These are phyloP conservation scores for Filobasidium uniguttulatum DNA, from an alignment of 1,284 basidiomycete genomes.

Conservation along the genomic window DNA sequence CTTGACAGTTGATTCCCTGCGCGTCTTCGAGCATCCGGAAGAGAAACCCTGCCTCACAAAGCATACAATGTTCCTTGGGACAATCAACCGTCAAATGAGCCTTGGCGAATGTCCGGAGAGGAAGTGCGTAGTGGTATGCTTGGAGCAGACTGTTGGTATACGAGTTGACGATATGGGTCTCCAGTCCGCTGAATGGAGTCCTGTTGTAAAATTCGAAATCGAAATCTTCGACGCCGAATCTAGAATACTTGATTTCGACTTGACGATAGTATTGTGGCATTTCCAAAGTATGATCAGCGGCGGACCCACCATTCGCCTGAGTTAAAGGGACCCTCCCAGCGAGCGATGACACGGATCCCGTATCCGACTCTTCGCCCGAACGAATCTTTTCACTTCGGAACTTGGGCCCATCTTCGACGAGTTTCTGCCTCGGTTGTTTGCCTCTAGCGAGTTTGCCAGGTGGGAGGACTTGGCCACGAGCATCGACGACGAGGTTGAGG, in stretches of 20 bases:
- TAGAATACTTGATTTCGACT: conserved; percentile 95
- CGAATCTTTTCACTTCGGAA: conserved; percentile 71
- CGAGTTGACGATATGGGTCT: conserved; percentile 93
- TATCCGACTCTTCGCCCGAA: conserved; percentile 22
- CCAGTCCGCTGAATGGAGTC: conserved; percentile 78
- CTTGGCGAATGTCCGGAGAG: conserved; percentile 69
- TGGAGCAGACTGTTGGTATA: conserved; percentile 92
- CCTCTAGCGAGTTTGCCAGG: conserved; percentile 1
- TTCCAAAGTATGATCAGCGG: conserved; percentile 33
- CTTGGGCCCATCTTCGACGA: conserved; percentile 44
- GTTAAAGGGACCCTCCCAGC: background rate
- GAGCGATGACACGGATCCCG: background rate
- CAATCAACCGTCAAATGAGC: conserved; percentile 83
- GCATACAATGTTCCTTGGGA: conserved; percentile 72
- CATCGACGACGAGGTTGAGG: conserved; percentile 15
- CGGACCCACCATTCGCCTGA: background rate
- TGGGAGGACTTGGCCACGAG: conserved; percentile 17
- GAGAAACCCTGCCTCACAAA: conserved; percentile 93
- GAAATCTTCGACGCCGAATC: conserved; percentile 96
- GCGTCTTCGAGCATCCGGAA: conserved; percentile 94
- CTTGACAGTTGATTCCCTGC: conserved; percentile 83
- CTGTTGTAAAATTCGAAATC: conserved; percentile 96
- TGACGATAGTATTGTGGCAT: conserved; percentile 76
- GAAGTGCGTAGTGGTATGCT: conserved; percentile 67
- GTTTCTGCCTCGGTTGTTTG: conserved; percentile 19